These are phyloP conservation scores for Phytophthora sp. DNA, from an alignment of 352 stramenopile species.

Conservation along the genomic window DNA sequence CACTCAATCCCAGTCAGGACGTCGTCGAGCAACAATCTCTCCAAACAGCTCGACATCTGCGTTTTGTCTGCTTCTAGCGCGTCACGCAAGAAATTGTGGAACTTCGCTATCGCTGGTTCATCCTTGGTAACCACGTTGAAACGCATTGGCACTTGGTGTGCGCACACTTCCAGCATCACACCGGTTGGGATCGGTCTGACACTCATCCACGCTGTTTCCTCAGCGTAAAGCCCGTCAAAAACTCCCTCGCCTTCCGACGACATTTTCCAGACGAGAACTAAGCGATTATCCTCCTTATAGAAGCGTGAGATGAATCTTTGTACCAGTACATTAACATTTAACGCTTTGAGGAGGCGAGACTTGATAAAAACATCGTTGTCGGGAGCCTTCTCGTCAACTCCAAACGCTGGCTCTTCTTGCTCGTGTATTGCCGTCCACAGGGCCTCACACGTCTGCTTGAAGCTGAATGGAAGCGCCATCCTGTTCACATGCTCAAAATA, in stretches of 20 bases:
- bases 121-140: background rate
- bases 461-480: slow-evolving; percentile 11
- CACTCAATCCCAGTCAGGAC: slow-evolving; percentile 23
- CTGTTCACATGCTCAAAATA: slow-evolving; percentile 33
- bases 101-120: slow-evolving; percentile 24
- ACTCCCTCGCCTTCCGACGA: slow-evolving; percentile 38
- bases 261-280: slow-evolving; percentile 61
- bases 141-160: slow-evolving; percentile 37
- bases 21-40: slow-evolving; percentile 23
- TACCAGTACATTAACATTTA: background rate
- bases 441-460: slow-evolving; percentile 18
- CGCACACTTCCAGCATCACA: slow-evolving; percentile 40
- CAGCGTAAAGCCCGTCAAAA: slow-evolving; percentile 29
- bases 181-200: slow-evolving; percentile 6
- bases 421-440: slow-evolving; percentile 13
- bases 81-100: slow-evolving; percentile 27
- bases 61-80: slow-evolving; percentile 21
- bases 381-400: slow-evolving; percentile 4
- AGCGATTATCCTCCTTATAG: slow-evolving; percentile 45
- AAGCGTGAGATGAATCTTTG: slow-evolving; percentile 36
- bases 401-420: background rate
- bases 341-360: slow-evolving; percentile 20
- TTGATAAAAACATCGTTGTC: slow-evolving; percentile 39
- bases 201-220: slow-evolving; percentile 33
- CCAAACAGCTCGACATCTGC: slow-evolving; percentile 16